Evolutionary conservation across 768 basidiomycete genomes (phyloP).

Genomic region (Lactifluus rugatus): DNA sequence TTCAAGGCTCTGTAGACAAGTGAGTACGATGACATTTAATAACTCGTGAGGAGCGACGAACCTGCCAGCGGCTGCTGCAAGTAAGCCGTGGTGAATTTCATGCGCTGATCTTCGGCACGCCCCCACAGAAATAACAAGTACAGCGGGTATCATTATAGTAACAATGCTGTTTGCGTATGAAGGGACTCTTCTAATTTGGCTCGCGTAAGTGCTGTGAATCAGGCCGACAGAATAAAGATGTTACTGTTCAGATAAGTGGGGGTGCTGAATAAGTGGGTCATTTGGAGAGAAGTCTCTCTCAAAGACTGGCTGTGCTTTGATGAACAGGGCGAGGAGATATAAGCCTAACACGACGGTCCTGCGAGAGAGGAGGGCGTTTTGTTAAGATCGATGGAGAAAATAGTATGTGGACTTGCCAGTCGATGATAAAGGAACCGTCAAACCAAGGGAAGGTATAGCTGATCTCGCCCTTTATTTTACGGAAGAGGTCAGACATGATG

Average conservation of each 20-base stretch:
- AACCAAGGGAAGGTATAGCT: conserved; percentile 25
- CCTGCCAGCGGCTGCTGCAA: conserved; percentile 38
- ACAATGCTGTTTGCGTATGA: conserved; percentile 38
- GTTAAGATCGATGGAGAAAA: not conserved
- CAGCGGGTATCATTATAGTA: conserved; percentile 39
- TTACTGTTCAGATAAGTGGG: conserved; percentile 14
- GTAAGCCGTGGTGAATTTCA: conserved; percentile 47
- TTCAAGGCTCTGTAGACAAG: conserved; percentile 33
- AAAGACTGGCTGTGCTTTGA: conserved; percentile 27
- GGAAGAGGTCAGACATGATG: conserved; percentile 12
- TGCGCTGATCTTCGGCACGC: conserved; percentile 36
- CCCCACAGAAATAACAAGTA: conserved; percentile 31
- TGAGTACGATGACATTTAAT: not conserved
- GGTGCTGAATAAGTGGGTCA: conserved; percentile 42
- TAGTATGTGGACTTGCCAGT: conserved; percentile 36
- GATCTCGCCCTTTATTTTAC: conserved; percentile 5
- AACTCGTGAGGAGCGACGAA: conserved; percentile 14
- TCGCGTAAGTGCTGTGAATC: not conserved
- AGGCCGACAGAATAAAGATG: not conserved
- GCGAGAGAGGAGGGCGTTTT: conserved; percentile 17
- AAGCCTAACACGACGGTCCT: conserved; percentile 28
- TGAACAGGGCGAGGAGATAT: conserved; percentile 35
- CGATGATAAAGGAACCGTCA: conserved; percentile 37
- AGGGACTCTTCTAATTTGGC: conserved; percentile 34
- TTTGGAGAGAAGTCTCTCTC: conserved; percentile 26